phyloP scores from a whole-genome alignment of 2,329 filamentous ascomycete species.

The Colletotrichum musae region DNA sequence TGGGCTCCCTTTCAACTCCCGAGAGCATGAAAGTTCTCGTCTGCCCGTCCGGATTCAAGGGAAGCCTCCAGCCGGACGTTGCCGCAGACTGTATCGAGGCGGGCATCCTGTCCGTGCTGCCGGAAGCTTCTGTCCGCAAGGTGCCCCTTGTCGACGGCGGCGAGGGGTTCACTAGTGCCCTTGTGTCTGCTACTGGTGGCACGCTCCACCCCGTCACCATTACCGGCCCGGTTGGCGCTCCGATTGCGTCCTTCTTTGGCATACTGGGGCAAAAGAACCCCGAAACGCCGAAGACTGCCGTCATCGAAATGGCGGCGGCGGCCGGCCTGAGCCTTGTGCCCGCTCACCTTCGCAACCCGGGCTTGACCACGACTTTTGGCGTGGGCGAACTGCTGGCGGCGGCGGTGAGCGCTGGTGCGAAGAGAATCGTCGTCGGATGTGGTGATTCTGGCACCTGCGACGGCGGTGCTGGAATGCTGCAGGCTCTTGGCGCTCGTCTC shows the following conservation, averaged over 20 bases:
- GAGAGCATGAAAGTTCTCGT: slow-evolving; percentile 57
- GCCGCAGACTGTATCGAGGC: slow-evolving; percentile 66
- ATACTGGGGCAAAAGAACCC: slow-evolving; percentile 51
- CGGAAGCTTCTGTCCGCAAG: slow-evolving; percentile 59
- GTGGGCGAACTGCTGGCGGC: slow-evolving; percentile 64
- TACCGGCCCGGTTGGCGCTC: slow-evolving; percentile 59
- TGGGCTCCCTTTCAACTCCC: slow-evolving; percentile 34
- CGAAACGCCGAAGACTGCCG: slow-evolving; percentile 53
- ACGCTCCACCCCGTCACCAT: slow-evolving; percentile 54
- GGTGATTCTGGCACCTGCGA: slow-evolving; percentile 69
- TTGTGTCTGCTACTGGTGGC: slow-evolving; percentile 60
- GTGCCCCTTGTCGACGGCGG: slow-evolving; percentile 67
- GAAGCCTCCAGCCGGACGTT: slow-evolving; percentile 63
- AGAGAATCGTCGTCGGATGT: slow-evolving; percentile 64
- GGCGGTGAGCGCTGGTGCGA: slow-evolving; percentile 61
- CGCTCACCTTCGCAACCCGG: slow-evolving; percentile 58
- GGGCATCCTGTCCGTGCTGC: slow-evolving; percentile 60
- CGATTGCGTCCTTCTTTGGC: slow-evolving; percentile 62
- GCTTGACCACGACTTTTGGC: slow-evolving; percentile 64
- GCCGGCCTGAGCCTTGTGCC: slow-evolving; percentile 67
- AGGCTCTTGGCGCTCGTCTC: slow-evolving; percentile 64
- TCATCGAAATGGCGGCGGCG: slow-evolving; percentile 68
- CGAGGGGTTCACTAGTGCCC: slow-evolving; percentile 64
- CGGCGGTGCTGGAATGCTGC: slow-evolving; percentile 67
- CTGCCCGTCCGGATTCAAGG: slow-evolving; percentile 68